Percentiles rank a stretch among this genome's conserved stretches.
phyloP scores from a whole-genome alignment of 2,329 filamentous ascomycete species.

The Xylaria arbuscula region DNA sequence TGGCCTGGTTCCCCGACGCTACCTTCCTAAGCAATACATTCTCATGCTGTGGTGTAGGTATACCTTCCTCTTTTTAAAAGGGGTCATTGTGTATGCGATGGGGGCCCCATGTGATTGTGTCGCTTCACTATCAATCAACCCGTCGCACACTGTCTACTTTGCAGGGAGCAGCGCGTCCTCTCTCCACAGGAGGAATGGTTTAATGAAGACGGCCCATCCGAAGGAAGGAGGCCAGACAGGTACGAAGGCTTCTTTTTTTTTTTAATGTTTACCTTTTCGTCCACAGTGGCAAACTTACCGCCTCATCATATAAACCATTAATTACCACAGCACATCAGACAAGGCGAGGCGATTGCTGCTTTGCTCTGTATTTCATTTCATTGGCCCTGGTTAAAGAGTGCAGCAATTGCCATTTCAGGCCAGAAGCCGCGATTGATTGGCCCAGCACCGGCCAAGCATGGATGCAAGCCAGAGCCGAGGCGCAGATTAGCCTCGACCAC shows the following conservation, averaged over 20 bases:
- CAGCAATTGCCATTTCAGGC: conserved; percentile 46
- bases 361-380: neutral
- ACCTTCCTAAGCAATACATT: neutral
- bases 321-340: neutral
- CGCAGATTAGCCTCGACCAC: conserved; percentile 28
- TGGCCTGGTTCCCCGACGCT: conserved; percentile 32
- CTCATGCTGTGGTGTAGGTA: conserved; percentile 8
- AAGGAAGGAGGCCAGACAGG: conserved; percentile 3
- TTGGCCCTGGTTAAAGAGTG: conserved; percentile 14
- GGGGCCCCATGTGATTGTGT: neutral
- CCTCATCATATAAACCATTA: neutral
- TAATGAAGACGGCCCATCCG: conserved; percentile 6
- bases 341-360: conserved; percentile 16
- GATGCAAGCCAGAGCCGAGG: conserved; percentile 30
- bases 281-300: conserved; percentile 7
- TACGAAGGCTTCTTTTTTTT: neutral
- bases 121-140: neutral
- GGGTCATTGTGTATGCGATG: neutral
- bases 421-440: conserved; percentile 45
- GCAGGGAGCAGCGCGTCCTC: conserved; percentile 11
- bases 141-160: conserved; percentile 27
- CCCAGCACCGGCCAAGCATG: conserved; percentile 31
- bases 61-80: neutral
- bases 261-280: neutral
- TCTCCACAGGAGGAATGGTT: conserved; percentile 4